Conservation (phyloP, 345 rosid species). For the Murraya paniculata region DNA sequence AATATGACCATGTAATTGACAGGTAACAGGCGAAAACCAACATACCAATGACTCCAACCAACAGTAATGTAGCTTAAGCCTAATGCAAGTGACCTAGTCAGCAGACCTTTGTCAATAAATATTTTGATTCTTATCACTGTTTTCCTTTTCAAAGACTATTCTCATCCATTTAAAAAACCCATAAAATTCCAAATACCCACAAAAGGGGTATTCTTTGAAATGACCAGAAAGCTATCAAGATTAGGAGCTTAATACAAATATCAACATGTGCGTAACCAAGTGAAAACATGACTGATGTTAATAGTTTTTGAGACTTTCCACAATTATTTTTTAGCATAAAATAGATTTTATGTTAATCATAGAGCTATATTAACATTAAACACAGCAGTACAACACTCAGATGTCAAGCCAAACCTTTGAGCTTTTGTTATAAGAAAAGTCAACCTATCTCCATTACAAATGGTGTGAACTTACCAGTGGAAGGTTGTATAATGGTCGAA, state of each 20-base stretch:
- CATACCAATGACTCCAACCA: not conserved
- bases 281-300: not conserved
- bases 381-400: not conserved
- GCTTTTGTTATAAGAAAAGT: not conserved
- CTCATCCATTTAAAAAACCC: not conserved
- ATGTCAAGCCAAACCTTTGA: not conserved
- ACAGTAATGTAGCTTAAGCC: not conserved
- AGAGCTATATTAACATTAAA: not conserved
- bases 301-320: not conserved
- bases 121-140: not conserved
- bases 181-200: not conserved
- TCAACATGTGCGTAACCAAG: not conserved
- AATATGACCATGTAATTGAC: not conserved
- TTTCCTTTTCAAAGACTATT: not conserved
- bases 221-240: not conserved
- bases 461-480: constrained; percentile 57
- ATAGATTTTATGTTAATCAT: not conserved
- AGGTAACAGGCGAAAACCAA: not conserved
- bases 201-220: not conserved
- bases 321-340: not conserved
- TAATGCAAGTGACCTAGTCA: not conserved
- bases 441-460: not conserved
- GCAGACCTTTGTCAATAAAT: not conserved
- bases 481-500: constrained; percentile 57
- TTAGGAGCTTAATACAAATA: not conserved